phyloP scores from a whole-genome alignment of 306 rosid genomes.

The Gillenia trifoliata region DNA sequence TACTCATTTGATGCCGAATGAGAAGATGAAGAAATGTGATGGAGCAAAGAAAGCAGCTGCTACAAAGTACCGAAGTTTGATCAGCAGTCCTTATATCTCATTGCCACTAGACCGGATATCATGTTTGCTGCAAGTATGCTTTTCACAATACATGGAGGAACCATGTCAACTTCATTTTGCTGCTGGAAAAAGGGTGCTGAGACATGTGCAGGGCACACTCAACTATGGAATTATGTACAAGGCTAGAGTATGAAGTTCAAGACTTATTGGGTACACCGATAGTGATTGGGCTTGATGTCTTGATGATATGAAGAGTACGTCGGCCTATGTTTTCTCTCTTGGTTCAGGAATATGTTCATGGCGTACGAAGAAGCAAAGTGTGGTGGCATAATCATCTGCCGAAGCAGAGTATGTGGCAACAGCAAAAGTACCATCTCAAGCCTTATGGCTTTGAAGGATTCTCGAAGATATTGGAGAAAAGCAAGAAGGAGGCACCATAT shows the following conservation, averaged over 20 bases:
- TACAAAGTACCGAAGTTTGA: background rate
- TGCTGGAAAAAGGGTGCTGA: background rate
- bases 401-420: no score
- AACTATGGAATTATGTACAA: background rate
- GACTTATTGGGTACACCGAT: background rate
- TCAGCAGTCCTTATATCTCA: background rate
- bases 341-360: no score
- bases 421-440: no score
- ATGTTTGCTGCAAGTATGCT: background rate
- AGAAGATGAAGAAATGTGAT: background rate
- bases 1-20: background rate
- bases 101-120: background rate
- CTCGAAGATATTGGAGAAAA: no score
- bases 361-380: no score
- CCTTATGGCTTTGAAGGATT: no score
- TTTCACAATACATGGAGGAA: slow-evolving; percentile 2
- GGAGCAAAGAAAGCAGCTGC: background rate
- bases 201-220: background rate
- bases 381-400: no score
- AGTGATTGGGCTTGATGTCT: no score
- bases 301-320: no score
- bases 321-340: no score
- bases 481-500: no score
- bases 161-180: slow-evolving; percentile 3
- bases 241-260: background rate